Conservation (phyloP, 352 stramenopile genomes). For the Pythium brachiatum region DNA sequence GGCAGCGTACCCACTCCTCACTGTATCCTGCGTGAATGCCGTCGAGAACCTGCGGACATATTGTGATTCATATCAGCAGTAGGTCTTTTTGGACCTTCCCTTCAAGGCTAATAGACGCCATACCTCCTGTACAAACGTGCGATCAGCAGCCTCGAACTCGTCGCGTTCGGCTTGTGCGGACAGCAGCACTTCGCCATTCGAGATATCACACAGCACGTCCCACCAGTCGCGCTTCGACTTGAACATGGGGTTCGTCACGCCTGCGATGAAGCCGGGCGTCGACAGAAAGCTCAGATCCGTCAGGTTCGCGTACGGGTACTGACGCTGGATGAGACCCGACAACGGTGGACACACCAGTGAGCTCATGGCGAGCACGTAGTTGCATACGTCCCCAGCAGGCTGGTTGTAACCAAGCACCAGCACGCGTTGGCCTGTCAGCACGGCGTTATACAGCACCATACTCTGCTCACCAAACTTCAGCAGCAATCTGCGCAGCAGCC, state of each 20-base stretch:
- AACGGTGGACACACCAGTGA: constrained; percentile 80
- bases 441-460: constrained; percentile 85
- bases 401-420: constrained; percentile 85
- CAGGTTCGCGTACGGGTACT: constrained; percentile 88
- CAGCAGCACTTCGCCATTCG: constrained; percentile 71
- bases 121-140: constrained; percentile 75
- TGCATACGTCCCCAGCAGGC: constrained; percentile 78
- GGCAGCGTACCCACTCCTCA: constrained; percentile 85
- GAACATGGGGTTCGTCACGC: constrained; percentile 92
- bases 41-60: constrained; percentile 57
- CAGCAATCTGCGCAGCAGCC: constrained; percentile 62
- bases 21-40: constrained; percentile 74
- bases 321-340: constrained; percentile 71
- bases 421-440: constrained; percentile 76
- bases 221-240: constrained; percentile 90
- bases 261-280: constrained; percentile 84
- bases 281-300: constrained; percentile 86
- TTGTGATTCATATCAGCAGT: no score
- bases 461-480: constrained; percentile 81
- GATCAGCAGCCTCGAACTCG: constrained; percentile 66
- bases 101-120: not conserved
- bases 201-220: constrained; percentile 89
- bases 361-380: constrained; percentile 83
- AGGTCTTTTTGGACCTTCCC: no score
- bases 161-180: constrained; percentile 63